Percentiles rank a stretch among this genome's conserved stretches.
Conservation (phyloP, 345 rosid genomes). For the Geranium brycei region DNA sequence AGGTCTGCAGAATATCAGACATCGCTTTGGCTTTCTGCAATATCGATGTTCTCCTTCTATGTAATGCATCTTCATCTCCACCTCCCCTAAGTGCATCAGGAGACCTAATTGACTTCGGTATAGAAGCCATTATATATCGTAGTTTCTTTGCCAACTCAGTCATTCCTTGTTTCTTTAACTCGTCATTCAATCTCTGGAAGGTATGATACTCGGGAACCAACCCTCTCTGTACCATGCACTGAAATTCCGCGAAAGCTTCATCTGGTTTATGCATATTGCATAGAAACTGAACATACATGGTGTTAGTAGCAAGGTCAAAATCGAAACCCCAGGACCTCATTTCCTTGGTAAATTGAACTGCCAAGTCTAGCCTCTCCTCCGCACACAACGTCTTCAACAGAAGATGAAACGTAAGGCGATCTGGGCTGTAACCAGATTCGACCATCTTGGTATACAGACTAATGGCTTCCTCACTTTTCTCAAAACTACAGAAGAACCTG, state of each 20-base stretch:
- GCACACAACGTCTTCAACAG: slow-evolving; percentile 72
- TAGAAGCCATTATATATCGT: slow-evolving; percentile 41
- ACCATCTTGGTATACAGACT: slow-evolving; percentile 63
- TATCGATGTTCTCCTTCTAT: slow-evolving; percentile 39
- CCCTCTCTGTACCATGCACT: slow-evolving; percentile 57
- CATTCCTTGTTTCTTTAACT: slow-evolving; percentile 47
- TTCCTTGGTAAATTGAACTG: slow-evolving; percentile 59
- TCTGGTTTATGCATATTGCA: slow-evolving; percentile 49
- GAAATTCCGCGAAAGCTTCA: slow-evolving; percentile 61
- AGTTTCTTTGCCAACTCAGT: slow-evolving; percentile 40
- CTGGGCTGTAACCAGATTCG: slow-evolving; percentile 55
- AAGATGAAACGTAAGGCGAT: slow-evolving; percentile 63
- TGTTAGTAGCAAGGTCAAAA: slow-evolving; percentile 49
- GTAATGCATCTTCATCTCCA: slow-evolving; percentile 18
- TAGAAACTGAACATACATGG: slow-evolving; percentile 59
- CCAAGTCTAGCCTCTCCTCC: slow-evolving; percentile 58
- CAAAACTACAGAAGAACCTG: slow-evolving; percentile 40
- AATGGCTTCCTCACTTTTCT: slow-evolving; percentile 66
- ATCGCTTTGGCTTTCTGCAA: slow-evolving; percentile 68
- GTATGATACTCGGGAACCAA: slow-evolving; percentile 63
- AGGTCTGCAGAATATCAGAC: slow-evolving; percentile 52
- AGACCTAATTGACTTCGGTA: slow-evolving; percentile 51
- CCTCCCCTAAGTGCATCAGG: slow-evolving; percentile 26
- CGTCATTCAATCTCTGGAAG: slow-evolving; percentile 47
- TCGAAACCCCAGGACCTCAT: slow-evolving; percentile 61